These are phyloP conservation scores for Pseudozyma pruni DNA, from an alignment of 1,284 basidiomycete genomes.

Conservation along the genomic window DNA sequence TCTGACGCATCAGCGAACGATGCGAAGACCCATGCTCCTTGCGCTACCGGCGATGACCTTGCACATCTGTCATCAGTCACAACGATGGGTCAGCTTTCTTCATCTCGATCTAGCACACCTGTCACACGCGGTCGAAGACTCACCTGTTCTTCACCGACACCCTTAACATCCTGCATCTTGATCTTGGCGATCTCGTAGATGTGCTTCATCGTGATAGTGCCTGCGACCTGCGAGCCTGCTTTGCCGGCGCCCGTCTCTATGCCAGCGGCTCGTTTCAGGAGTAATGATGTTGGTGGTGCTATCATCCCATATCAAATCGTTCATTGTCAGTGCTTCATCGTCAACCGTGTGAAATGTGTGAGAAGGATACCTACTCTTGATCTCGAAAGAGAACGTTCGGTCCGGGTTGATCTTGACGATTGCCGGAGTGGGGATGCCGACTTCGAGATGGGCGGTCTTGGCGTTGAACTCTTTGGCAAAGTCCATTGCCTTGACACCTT, in stretches of 20 bases:
- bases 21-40: constrained; percentile 55
- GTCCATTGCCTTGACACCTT: constrained; percentile 99
- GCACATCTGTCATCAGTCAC: constrained; percentile 47
- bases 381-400: constrained; percentile 86
- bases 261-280: constrained; percentile 89
- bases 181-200: constrained; percentile 99
- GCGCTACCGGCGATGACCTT: constrained; percentile 57
- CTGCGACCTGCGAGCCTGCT: constrained; percentile 79
- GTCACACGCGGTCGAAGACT: background rate
- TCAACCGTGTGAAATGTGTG: background rate
- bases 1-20: constrained; percentile 28
- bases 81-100: background rate
- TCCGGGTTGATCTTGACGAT: constrained; percentile 93
- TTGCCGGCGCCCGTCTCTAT: constrained; percentile 80
- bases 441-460: constrained; percentile 87
- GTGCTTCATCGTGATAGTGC: constrained; percentile 92
- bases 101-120: too few species aligned
- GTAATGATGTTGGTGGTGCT: constrained; percentile 86
- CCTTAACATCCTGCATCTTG: constrained; percentile 79
- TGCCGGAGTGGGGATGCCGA: constrained; percentile 88
- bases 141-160: constrained; percentile 61
- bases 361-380: constrained; percentile 49
- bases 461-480: constrained; percentile 81
- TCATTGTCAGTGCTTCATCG: background rate
- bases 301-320: background rate